Evolutionary conservation across 1,139 yeast species (phyloP).

Genomic region (Geotrichum siamense): DNA sequence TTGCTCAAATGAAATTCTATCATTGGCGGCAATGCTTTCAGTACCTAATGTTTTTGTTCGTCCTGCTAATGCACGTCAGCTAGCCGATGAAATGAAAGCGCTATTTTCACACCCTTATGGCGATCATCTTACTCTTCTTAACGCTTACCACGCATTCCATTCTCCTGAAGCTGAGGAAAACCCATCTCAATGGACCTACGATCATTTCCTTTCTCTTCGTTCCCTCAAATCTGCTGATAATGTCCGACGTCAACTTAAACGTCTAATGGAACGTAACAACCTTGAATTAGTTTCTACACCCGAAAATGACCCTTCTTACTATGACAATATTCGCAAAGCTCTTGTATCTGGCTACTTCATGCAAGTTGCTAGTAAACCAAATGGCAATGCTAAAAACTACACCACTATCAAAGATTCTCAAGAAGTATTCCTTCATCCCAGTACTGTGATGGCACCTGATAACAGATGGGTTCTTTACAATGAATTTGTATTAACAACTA

Average conservation of each 20-base stretch:
- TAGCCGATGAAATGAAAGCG: constrained; percentile 88
- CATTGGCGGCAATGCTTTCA: constrained; percentile 83
- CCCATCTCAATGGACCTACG: constrained; percentile 70
- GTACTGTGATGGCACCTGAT: constrained; percentile 77
- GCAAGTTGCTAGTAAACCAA: constrained; percentile 67
- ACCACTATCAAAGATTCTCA: constrained; percentile 92
- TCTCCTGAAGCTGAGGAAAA: constrained; percentile 52
- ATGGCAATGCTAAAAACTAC: constrained; percentile 62
- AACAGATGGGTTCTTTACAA: constrained; percentile 92
- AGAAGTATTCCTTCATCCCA: constrained; percentile 89
- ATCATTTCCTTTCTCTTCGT: constrained; percentile 76
- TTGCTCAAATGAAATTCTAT: constrained; percentile 82
- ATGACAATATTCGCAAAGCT: constrained; percentile 76
- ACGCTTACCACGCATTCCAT: constrained; percentile 80
- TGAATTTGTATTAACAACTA: constrained; percentile 88
- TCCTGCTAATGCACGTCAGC: constrained; percentile 79
- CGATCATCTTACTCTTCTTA: constrained; percentile 84
- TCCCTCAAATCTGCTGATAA: constrained; percentile 77
- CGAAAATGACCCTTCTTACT: constrained; percentile 53
- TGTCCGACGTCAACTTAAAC: constrained; percentile 73
- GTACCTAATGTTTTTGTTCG: constrained; percentile 94
- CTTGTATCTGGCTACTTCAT: constrained; percentile 90
- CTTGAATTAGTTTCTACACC: constrained; percentile 66
- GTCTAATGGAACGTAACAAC: constrained; percentile 78
- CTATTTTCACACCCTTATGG: constrained; percentile 91